phyloP scores from a whole-genome alignment of 2,329 filamentous ascomycete genomes.

The Colletotrichum orchidophilum region DNA sequence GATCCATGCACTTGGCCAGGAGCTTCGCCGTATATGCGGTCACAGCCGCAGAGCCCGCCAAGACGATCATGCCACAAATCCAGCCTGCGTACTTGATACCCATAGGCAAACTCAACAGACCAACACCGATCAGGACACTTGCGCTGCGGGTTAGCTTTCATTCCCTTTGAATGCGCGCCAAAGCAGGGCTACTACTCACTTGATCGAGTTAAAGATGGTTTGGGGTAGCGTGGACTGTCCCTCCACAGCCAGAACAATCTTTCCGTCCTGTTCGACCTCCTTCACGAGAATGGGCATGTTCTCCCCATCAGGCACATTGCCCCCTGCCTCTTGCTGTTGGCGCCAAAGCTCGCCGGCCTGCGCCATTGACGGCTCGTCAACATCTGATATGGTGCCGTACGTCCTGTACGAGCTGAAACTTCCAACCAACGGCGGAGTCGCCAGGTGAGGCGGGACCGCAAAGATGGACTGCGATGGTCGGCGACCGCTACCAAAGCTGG shows the following conservation, averaged over 20 bases:
- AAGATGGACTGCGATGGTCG: constrained; percentile 60
- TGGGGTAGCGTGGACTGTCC: constrained; percentile 96
- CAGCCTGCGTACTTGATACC: constrained; percentile 89
- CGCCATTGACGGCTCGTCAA: constrained; percentile 57
- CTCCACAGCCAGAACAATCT: constrained; percentile 83
- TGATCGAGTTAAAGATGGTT: constrained; percentile 96
- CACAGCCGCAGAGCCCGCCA: constrained; percentile 76
- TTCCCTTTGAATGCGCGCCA: neutral
- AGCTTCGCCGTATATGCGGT: constrained; percentile 89
- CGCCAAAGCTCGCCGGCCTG: constrained; percentile 62
- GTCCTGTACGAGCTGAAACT: constrained; percentile 70
- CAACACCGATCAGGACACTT: constrained; percentile 87
- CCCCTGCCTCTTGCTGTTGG: constrained; percentile 60
- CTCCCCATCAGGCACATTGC: constrained; percentile 64
- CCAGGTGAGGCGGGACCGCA: constrained; percentile 67
- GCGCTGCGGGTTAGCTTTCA: neutral
- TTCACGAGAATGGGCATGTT: constrained; percentile 84
- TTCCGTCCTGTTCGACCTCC: constrained; percentile 88
- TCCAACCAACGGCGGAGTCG: constrained; percentile 74
- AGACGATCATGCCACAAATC: constrained; percentile 81
- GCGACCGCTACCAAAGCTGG: constrained; percentile 40
- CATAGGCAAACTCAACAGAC: constrained; percentile 87
- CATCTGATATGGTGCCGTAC: constrained; percentile 63
- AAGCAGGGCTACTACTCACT: constrained; percentile 51
- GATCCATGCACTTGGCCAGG: constrained; percentile 87